Base-by-base conservation (phyloP, 306 rosid species). In the Spatholobus suberectus region DNA sequence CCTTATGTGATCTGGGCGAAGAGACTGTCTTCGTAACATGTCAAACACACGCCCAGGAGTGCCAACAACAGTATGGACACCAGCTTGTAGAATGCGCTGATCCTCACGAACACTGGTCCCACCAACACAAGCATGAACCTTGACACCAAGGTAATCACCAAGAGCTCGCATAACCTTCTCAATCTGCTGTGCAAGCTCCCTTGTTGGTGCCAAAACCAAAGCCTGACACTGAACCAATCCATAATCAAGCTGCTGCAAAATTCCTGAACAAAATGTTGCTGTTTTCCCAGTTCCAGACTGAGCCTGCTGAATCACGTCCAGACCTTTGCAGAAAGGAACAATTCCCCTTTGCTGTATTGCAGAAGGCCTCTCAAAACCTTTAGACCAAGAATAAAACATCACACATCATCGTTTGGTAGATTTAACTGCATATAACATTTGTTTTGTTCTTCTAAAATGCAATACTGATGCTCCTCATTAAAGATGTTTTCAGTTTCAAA, bases 111-210 rank as follows among this genome's bases (percentile, higher is more conserved):
- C 97, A 85, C 93, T 95, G 4, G 99, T 93, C 13, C 98, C 98
- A 73, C 98, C 98, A 11, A 95, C 98, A 51, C 97, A 95, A 38
- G 98, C 98, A 86, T 95, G 98, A 75, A 93, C 98, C 89, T 92
- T 95, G 3, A 95, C 98, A 37, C 98, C 97, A 47, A 95, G 98
- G 87, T 92, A 95, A 83, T 95, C 98, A 73, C 99, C 98, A 52
- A 93, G 98, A 58, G 98, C 99, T 41, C 99, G 88, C 98, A 95
- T 95, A 76, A 95, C 99, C 92, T 95, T 93, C 89, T 95, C 98
- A 55, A 95, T 95, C 85, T 95, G 98, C 69, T 95, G 98, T 1
- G 99, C 98, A n/a, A 95, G 88, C 82, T 93, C 99, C 86, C 98
- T 89, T 62, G 99, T 95, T 70, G 98, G 98, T 51, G 98, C 99